Evolutionary conservation across 345 rosid genomes (phyloP).

Genomic region (Populus nigra): DNA sequence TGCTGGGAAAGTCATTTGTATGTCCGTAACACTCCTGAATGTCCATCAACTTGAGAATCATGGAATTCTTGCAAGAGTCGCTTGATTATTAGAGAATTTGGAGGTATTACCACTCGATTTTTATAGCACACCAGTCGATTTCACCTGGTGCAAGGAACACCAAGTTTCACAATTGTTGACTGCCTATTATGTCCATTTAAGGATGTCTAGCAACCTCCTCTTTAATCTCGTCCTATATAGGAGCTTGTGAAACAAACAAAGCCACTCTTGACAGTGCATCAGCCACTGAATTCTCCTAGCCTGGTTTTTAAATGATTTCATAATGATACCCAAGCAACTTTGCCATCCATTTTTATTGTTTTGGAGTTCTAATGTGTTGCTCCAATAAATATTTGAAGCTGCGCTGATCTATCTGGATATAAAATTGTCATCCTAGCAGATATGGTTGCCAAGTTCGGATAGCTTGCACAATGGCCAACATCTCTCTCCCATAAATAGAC

Average conservation of each 20-base stretch:
- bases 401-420: background rate
- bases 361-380: background rate
- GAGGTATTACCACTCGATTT: background rate
- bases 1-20: too few species aligned
- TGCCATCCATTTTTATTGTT: background rate
- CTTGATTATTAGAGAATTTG: background rate
- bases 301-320: too few species aligned
- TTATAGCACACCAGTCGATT: background rate
- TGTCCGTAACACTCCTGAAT: too few species aligned
- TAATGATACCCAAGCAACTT: background rate
- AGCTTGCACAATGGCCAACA: background rate
- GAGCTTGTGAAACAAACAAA: too few species aligned
- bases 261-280: too few species aligned
- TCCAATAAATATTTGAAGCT: too few species aligned
- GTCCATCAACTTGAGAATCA: too few species aligned
- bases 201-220: rapidly evolving
- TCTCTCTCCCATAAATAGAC: background rate
- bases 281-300: too few species aligned
- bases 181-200: background rate
- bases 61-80: too few species aligned
- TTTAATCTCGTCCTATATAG: too few species aligned
- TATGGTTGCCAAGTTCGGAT: background rate
- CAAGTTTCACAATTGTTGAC: background rate
- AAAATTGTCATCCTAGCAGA: background rate
- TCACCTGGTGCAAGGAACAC: background rate